Evolutionary conservation across 2,329 filamentous ascomycete species (phyloP).

Genomic region (Aspergillus oerlinghausenensis): DNA sequence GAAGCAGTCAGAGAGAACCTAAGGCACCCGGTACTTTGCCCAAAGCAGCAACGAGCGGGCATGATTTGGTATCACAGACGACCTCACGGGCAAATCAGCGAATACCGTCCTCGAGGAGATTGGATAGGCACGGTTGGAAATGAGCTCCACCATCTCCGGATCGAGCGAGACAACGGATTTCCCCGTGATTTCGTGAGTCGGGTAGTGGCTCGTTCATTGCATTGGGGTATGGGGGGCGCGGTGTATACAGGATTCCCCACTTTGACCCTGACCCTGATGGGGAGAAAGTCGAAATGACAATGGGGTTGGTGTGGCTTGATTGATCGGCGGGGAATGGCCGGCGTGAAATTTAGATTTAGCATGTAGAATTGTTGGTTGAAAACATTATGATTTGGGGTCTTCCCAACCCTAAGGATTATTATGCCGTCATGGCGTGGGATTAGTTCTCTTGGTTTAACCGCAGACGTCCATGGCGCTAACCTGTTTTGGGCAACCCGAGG

Average conservation of each 20-base stretch:
- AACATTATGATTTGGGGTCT: background rate
- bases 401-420: background rate
- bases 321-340: slow-evolving; percentile 2
- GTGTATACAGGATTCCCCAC: background rate
- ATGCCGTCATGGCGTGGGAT: slow-evolving; percentile 11
- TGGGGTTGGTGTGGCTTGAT: background rate
- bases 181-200: slow-evolving; percentile 4
- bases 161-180: slow-evolving; percentile 5
- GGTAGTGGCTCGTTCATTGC: background rate
- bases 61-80: slow-evolving; percentile 1
- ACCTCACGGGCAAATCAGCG: background rate
- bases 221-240: background rate
- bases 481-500: slow-evolving; percentile 17
- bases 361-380: background rate
- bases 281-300: background rate
- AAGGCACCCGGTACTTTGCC: background rate
- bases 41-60: background rate
- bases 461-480: slow-evolving; percentile 7
- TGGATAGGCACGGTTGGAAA: background rate
- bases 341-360: background rate
- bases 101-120: background rate
- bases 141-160: slow-evolving; percentile 16
- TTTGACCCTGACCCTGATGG: background rate
- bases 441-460: background rate
- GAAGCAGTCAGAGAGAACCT: background rate